These are phyloP conservation scores for Pleurotus giganteus DNA, from an alignment of 768 basidiomycete species.

Conservation along the genomic window DNA sequence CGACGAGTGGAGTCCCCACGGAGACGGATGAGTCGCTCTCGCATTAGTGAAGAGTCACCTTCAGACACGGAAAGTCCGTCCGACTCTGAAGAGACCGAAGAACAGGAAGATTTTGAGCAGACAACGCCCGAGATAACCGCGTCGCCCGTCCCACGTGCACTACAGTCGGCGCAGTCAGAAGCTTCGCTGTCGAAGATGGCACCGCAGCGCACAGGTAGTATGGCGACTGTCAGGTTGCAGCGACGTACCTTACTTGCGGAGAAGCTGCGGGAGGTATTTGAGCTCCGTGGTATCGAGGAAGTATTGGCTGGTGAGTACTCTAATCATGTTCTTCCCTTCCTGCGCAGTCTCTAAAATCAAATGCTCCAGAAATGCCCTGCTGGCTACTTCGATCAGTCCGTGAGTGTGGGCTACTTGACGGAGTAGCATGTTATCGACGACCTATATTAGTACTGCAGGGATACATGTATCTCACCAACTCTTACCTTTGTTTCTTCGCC, in stretches of 20 bases:
- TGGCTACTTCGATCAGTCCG: constrained; percentile 89
- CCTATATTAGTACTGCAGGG: constrained; percentile 78
- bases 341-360: constrained; percentile 10
- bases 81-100: constrained; percentile 45
- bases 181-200: constrained; percentile 15
- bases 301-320: constrained; percentile 70
- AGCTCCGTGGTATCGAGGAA: constrained; percentile 75
- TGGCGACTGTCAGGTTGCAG: constrained; percentile 69
- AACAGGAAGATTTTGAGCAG: constrained; percentile 58
- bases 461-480: constrained; percentile 94
- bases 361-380: constrained; percentile 77
- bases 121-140: constrained; percentile 35
- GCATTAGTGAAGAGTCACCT: constrained; percentile 29
- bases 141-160: constrained; percentile 10
- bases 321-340: neutral
- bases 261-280: constrained; percentile 88
- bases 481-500: constrained; percentile 94
- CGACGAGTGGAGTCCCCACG: constrained; percentile 36
- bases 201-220: constrained; percentile 53
- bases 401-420: constrained; percentile 40
- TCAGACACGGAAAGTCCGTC: constrained; percentile 27
- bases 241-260: constrained; percentile 75
- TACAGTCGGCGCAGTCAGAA: neutral
- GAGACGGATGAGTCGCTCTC: constrained; percentile 16
- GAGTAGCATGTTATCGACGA: neutral